Conservation (phyloP, 371 early-diverging fungal genomes). For the Capillidium heterosporum region DNA sequence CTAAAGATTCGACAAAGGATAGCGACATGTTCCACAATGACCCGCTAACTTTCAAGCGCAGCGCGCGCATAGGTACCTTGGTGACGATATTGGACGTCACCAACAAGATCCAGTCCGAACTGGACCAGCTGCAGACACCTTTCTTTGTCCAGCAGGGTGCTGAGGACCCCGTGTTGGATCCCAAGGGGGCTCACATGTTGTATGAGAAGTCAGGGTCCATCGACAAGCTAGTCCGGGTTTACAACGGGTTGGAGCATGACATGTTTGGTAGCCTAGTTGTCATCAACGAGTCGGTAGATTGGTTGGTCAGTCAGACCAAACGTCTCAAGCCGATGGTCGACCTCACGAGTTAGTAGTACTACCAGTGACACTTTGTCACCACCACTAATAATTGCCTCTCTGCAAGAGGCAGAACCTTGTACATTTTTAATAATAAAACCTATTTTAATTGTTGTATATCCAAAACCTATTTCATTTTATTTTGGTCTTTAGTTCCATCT, state of each 20-base stretch:
- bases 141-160: slow-evolving; percentile 2
- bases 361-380: no score
- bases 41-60: neutral
- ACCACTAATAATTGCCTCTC: no score
- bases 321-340: neutral
- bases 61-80: neutral
- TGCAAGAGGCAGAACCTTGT: no score
- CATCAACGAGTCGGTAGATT: neutral
- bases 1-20: neutral
- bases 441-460: no score
- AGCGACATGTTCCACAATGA: neutral
- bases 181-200: neutral
- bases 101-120: neutral
- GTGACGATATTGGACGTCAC: neutral
- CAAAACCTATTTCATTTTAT: no score
- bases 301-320: neutral
- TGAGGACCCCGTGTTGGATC: neutral
- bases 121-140: neutral
- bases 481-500: no score
- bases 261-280: neutral
- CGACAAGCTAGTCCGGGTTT: neutral
- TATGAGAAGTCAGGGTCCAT: neutral
- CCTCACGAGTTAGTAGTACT: no score
- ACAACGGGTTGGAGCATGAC: neutral
- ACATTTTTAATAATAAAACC: no score